These are phyloP conservation scores for Kodamaea anthophila DNA, from an alignment of 1,139 yeast genomes.

Conservation along the genomic window DNA sequence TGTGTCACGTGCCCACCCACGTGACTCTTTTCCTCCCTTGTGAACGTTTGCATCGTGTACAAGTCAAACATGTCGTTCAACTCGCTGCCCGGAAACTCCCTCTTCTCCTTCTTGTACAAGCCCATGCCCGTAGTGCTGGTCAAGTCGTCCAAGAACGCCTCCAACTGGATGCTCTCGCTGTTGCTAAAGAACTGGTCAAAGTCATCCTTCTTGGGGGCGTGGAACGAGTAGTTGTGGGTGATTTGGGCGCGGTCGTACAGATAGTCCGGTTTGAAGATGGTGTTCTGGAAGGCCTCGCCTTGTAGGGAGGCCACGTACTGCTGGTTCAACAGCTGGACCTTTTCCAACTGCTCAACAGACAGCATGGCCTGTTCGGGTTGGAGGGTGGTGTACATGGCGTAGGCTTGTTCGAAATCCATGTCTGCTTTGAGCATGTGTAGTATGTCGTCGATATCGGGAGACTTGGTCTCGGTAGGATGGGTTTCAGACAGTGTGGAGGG, in stretches of 20 bases:
- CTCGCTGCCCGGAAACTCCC: constrained; percentile 10
- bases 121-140: constrained; percentile 34
- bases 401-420: constrained; percentile 47
- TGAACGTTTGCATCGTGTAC: constrained; percentile 26
- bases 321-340: constrained; percentile 31
- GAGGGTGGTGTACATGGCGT: constrained; percentile 33
- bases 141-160: constrained; percentile 39
- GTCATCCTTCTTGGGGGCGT: constrained; percentile 19
- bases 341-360: constrained; percentile 35
- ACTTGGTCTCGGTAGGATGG: no score
- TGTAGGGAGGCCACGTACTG: constrained; percentile 14
- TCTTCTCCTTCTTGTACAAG: constrained; percentile 15
- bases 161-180: constrained; percentile 42
- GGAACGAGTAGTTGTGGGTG: constrained; percentile 2
- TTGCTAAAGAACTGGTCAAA: constrained; percentile 41
- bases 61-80: constrained; percentile 21
- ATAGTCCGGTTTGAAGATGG: constrained; percentile 7
- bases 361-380: constrained; percentile 34
- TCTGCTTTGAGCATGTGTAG: constrained; percentile 20
- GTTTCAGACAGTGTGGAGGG: no score
- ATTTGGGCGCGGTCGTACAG: constrained; percentile 12
- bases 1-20: constrained; percentile 1
- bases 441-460: no score
- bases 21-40: constrained; percentile 3
- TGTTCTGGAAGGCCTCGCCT: constrained; percentile 4